Percentiles rank a stretch among this genome's conserved stretches.
Conservation (phyloP, 108 stramenopile species). For the Cyclotella cryptica region DNA sequence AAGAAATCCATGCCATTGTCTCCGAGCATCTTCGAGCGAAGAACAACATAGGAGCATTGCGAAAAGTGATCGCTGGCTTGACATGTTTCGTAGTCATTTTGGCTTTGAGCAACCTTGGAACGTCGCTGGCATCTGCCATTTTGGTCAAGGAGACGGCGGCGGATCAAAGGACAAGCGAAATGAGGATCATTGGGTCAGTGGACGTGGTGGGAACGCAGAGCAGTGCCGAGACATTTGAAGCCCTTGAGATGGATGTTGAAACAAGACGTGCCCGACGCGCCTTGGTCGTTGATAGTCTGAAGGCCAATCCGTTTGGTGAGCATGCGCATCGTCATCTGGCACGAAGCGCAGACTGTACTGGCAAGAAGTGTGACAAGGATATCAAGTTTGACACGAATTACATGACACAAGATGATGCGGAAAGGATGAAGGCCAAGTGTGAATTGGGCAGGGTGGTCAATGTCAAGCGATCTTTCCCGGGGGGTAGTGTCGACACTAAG, state of each 20-base stretch:
- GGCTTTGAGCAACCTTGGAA: constrained; percentile 15
- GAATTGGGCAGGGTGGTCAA: not conserved
- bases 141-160: constrained; percentile 11
- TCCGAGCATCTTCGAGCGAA: not conserved
- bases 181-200: not conserved
- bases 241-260: constrained; percentile 7
- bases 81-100: constrained; percentile 4
- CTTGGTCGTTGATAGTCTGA: constrained; percentile 3
- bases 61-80: not conserved
- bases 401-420: not conserved
- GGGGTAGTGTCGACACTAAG: not conserved
- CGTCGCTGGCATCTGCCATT: constrained; percentile 9
- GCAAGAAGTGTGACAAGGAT: constrained; percentile 2
- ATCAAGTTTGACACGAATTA: constrained; percentile 5
- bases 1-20: constrained; percentile 16
- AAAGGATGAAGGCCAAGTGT: constrained; percentile 3
- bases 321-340: constrained; percentile 13
- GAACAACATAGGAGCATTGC: not conserved
- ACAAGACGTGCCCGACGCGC: not conserved
- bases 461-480: constrained; percentile 8
- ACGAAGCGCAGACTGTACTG: not conserved
- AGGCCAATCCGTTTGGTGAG: not conserved
- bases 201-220: constrained; percentile 5
- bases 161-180: not conserved
- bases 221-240: constrained; percentile 14